These are phyloP conservation scores for Blastobotrys muscicola DNA, from an alignment of 805 yeast genomes.

Conservation along the genomic window DNA sequence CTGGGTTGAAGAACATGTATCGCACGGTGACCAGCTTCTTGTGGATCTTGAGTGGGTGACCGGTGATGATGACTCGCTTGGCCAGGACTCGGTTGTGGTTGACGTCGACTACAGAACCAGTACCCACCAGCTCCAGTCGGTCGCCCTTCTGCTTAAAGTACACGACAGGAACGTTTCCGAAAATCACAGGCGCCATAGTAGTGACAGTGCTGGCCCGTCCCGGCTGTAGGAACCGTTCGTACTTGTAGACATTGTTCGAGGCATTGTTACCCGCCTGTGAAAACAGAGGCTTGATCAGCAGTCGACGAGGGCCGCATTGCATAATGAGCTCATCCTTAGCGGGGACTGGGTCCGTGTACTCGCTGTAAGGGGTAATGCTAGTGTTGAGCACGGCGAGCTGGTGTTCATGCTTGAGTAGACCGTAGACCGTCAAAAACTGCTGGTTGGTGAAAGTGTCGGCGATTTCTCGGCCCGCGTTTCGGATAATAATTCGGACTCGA, in stretches of 20 bases:
- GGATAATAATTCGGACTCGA: slow-evolving; percentile 48
- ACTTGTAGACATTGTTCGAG: slow-evolving; percentile 79
- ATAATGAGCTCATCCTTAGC: slow-evolving; percentile 73
- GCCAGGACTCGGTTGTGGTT: slow-evolving; percentile 80
- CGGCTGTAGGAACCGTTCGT: slow-evolving; percentile 72
- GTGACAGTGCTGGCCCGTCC: slow-evolving; percentile 73
- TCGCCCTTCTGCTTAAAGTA: slow-evolving; percentile 51
- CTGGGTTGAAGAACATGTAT: slow-evolving; percentile 92
- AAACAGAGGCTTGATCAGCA: slow-evolving; percentile 71
- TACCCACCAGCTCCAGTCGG: slow-evolving; percentile 58
- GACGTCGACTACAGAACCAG: slow-evolving; percentile 80
- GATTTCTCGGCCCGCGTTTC: slow-evolving; percentile 43
- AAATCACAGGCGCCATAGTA: slow-evolving; percentile 76
- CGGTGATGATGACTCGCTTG: slow-evolving; percentile 82
- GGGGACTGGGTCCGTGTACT: slow-evolving; percentile 67
- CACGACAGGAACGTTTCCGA: slow-evolving; percentile 70
- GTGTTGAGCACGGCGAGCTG: slow-evolving; percentile 76
- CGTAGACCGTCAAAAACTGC: slow-evolving; percentile 36
- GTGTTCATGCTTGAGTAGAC: slow-evolving; percentile 77
- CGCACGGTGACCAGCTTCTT: slow-evolving; percentile 84
- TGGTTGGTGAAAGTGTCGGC: slow-evolving; percentile 19
- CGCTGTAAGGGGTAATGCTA: slow-evolving; percentile 81
- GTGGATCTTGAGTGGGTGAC: slow-evolving; percentile 92
- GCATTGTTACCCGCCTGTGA: slow-evolving; percentile 63
- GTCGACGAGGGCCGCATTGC: slow-evolving; percentile 90